Evolutionary conservation across 441 rosid species (phyloP).

Genomic region (Hura crepitans): DNA sequence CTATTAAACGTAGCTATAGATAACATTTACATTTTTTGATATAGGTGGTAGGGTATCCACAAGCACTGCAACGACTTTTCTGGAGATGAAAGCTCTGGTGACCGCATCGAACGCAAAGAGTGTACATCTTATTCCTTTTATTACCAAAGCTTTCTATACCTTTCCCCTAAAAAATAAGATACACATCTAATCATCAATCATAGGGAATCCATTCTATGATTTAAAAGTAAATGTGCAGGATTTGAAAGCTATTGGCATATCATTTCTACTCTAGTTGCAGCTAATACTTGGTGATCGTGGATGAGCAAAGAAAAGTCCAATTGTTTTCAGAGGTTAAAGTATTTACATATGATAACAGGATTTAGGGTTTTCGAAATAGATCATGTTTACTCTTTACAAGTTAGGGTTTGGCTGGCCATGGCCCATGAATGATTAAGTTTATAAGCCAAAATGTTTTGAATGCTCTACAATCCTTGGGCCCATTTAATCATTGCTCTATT

Average conservation of each 20-base stretch:
- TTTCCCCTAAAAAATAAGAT: constrained; percentile 46
- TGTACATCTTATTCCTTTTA: constrained; percentile 82
- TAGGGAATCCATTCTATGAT: not conserved
- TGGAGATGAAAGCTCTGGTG: constrained; percentile 84
- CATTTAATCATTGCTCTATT: too few species aligned
- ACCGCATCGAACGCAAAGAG: constrained; percentile 80
- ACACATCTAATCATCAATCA: not conserved
- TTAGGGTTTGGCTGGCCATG: not conserved
- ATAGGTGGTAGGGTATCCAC: constrained; percentile 71
- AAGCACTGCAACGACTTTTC: constrained; percentile 79
- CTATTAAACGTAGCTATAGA: not conserved
- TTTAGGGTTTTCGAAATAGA: not conserved
- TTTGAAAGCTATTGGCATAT: constrained; percentile 3
- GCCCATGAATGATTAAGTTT: not conserved
- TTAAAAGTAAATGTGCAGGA: not conserved
- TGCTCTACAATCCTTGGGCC: too few species aligned
- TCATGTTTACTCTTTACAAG: not conserved
- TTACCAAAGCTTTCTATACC: constrained; percentile 87
- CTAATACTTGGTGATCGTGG: constrained; percentile 14
- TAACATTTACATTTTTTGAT: constrained; percentile 53
- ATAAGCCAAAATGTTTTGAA: too few species aligned
- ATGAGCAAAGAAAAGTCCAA: not conserved
- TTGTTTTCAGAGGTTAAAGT: not conserved
- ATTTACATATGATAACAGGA: constrained; percentile 2
- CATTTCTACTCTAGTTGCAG: constrained; percentile 25